Percentiles rank a stretch among this genome's conserved stretches.
phyloP scores from a whole-genome alignment of 23 red algal genomes.

The Gracilariopsis chorda region DNA sequence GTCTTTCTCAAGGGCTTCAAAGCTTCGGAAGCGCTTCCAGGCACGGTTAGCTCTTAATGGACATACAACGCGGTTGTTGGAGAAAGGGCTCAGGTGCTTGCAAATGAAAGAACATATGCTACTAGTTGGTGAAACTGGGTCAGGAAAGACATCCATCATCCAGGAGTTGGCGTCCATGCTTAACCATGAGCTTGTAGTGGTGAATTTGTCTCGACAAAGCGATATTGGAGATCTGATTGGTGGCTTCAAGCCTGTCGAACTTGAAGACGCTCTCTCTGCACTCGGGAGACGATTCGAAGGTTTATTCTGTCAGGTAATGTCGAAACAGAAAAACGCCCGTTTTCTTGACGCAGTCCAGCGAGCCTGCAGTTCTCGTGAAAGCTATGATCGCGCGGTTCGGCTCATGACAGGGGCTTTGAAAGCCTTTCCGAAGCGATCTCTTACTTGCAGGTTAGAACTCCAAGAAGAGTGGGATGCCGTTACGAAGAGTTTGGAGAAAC shows the following conservation, averaged over 20 bases:
- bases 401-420: conserved; percentile 59
- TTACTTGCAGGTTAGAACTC: background rate
- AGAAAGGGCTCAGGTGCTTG: conserved; percentile 51
- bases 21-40: background rate
- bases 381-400: conserved; percentile 33
- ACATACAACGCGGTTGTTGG: conserved; percentile 63
- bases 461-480: conserved; percentile 15
- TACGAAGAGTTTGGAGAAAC: conserved; percentile 19
- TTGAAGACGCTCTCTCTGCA: conserved; percentile 9
- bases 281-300: conserved; percentile 26
- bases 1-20: background rate
- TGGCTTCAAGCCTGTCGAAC: conserved; percentile 72
- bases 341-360: conserved; percentile 71
- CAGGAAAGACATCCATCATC: conserved; percentile 84
- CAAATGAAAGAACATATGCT: conserved; percentile 78
- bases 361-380: background rate
- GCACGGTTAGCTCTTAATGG: conserved; percentile 42
- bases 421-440: background rate
- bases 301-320: conserved; percentile 44
- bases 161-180: conserved; percentile 75
- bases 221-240: conserved; percentile 87
- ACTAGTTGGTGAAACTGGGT: conserved; percentile 87
- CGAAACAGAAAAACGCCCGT: conserved; percentile 39
- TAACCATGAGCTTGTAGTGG: conserved; percentile 67
- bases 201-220: conserved; percentile 94